phyloP scores from a whole-genome alignment of 805 yeast genomes.

The Peterozyma xylosa region DNA sequence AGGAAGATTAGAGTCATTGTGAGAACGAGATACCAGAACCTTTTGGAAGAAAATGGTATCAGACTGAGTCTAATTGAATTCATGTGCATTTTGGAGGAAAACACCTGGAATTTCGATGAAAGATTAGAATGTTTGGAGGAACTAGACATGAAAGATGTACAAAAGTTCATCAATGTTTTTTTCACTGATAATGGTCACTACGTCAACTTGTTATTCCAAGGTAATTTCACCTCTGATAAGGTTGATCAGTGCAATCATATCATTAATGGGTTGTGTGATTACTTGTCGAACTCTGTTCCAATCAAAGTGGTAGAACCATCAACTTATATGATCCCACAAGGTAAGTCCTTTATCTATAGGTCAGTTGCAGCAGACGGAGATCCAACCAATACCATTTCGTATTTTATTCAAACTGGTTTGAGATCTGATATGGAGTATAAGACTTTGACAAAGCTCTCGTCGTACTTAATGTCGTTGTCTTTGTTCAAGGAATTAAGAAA shows the following conservation, averaged over 20 bases:
- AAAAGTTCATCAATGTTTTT: conserved; percentile 20
- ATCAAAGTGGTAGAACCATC: conserved; percentile 19
- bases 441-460: conserved; percentile 37
- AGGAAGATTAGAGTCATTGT: conserved; percentile 39
- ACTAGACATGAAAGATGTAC: conserved; percentile 28
- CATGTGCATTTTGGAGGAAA: conserved; percentile 45
- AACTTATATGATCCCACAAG: conserved; percentile 29
- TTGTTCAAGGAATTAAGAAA: conserved; percentile 42
- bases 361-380: conserved; percentile 32
- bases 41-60: conserved; percentile 36
- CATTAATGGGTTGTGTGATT: conserved; percentile 9
- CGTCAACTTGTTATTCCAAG: conserved; percentile 41
- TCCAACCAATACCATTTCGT: conserved; percentile 42
- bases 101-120: conserved; percentile 46
- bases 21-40: conserved; percentile 36
- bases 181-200: conserved; percentile 19
- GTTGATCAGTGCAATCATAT: conserved; percentile 8
- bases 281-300: conserved; percentile 5
- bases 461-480: conserved; percentile 36
- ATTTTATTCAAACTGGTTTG: conserved; percentile 51
- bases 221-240: conserved; percentile 27
- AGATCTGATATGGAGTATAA: conserved; percentile 26
- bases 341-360: conserved; percentile 25
- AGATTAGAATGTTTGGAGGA: conserved; percentile 50
- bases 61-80: conserved; percentile 42